These are phyloP conservation scores for Phaeosphaeria sp. DNA, from an alignment of 2,329 filamentous ascomycete species.

Conservation along the genomic window DNA sequence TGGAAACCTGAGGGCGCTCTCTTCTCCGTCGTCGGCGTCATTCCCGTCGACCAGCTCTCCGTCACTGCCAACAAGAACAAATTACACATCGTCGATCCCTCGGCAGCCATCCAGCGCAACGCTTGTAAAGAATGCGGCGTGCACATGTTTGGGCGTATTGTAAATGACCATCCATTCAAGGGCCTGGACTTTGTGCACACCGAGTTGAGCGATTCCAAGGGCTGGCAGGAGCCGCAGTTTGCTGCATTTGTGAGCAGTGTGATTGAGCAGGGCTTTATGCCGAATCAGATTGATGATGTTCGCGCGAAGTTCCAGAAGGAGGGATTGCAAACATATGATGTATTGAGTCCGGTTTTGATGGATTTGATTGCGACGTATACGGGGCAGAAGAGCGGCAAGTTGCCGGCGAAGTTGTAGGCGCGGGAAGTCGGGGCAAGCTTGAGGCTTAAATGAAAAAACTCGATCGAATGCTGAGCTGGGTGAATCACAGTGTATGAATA, in stretches of 20 bases:
- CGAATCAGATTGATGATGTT: constrained; percentile 62
- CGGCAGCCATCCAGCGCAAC: constrained; percentile 62
- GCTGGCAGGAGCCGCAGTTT: constrained; percentile 77
- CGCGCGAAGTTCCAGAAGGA: constrained; percentile 59
- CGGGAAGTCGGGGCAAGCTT: background rate
- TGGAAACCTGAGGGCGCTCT: constrained; percentile 71
- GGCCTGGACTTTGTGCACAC: constrained; percentile 73
- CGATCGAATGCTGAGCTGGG: background rate
- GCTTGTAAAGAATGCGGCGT: constrained; percentile 52
- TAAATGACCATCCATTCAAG: constrained; percentile 69
- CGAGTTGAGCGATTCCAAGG: constrained; percentile 65
- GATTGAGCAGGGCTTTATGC: constrained; percentile 70
- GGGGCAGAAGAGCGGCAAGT: constrained; percentile 54
- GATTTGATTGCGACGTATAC: constrained; percentile 60
- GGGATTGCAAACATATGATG: constrained; percentile 69
- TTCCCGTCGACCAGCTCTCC: constrained; percentile 61
- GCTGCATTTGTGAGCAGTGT: constrained; percentile 72
- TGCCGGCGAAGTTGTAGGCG: constrained; percentile 29
- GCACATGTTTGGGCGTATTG: constrained; percentile 73
- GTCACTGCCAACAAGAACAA: constrained; percentile 67
- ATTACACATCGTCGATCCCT: constrained; percentile 62
- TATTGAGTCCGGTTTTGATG: constrained; percentile 68
- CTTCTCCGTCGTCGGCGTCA: constrained; percentile 69
- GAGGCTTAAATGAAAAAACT: background rate
- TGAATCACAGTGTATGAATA: background rate